phyloP scores from a whole-genome alignment of 148 eudicot genomes.

The Chenopodium formosanum region DNA sequence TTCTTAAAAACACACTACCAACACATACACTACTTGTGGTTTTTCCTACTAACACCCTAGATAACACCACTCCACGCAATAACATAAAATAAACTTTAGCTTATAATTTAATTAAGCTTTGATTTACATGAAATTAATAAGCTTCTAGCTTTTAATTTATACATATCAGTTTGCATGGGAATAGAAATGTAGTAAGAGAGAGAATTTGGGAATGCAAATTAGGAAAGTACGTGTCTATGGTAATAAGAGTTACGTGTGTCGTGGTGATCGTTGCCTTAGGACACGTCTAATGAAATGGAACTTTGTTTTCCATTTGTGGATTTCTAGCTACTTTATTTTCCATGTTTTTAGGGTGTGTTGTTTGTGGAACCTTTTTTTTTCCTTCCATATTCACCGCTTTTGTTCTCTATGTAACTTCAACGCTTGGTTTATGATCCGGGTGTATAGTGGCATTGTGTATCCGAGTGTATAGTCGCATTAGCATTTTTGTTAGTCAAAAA shows the following conservation, averaged over 20 bases:
- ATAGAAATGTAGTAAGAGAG: neutral
- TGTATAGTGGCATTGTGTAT: no score
- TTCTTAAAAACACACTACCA: neutral
- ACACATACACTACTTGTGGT: neutral
- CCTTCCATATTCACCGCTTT: no score
- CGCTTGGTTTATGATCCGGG: no score
- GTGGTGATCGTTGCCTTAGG: neutral
- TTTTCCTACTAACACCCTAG: neutral
- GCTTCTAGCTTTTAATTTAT: neutral
- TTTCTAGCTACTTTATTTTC: no score
- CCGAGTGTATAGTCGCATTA: no score
- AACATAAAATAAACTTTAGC: conserved; percentile 8
- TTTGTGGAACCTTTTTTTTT: no score
- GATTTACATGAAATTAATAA: neutral
- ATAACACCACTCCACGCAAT: neutral
- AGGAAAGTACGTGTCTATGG: neutral
- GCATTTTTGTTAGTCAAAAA: no score
- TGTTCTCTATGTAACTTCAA: no score
- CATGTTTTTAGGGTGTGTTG: neutral
- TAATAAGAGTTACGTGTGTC: conserved; percentile 21
- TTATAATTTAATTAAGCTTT: neutral
- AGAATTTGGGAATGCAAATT: neutral
- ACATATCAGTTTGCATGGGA: neutral
- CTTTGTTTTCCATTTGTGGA: neutral
- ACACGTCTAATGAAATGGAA: conserved; percentile 10